Conservation (phyloP, 768 basidiomycete species). For the Tephrocybe sp. region DNA sequence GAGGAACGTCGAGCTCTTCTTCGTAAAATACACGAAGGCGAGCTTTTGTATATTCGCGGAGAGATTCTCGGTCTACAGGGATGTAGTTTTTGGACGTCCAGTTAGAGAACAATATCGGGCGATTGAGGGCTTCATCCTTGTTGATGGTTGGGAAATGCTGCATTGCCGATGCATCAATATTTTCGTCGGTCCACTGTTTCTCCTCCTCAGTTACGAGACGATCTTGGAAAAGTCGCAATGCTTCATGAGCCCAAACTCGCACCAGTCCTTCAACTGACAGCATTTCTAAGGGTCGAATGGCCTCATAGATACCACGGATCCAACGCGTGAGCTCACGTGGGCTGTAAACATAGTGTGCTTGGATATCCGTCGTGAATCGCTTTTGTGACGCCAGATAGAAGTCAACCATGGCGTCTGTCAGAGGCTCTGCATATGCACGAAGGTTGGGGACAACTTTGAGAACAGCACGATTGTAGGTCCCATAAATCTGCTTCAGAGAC, state of each 20-base stretch:
- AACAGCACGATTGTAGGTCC: constrained; percentile 93
- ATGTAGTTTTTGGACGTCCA: constrained; percentile 99
- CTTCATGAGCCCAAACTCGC: constrained; percentile 97
- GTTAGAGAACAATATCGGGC: constrained; percentile 97
- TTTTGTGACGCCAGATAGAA: constrained; percentile 95
- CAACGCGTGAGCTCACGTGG: constrained; percentile 98
- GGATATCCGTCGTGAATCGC: constrained; percentile 93
- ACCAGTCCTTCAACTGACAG: constrained; percentile 93
- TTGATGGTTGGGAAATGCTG: constrained; percentile 94
- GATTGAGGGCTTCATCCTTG: constrained; percentile 75
- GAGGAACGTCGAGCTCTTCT: constrained; percentile 95
- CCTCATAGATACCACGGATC: constrained; percentile 96
- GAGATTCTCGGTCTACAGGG: constrained; percentile 87
- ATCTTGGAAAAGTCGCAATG: constrained; percentile 95
- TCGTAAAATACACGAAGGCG: constrained; percentile 98
- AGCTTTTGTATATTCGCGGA: constrained; percentile 96
- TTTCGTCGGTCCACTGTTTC: constrained; percentile 91
- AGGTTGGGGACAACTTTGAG: constrained; percentile 95
- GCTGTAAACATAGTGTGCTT: constrained; percentile 98
- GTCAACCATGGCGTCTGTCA: constrained; percentile 96
- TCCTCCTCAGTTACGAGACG: constrained; percentile 92
- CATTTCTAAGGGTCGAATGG: constrained; percentile 91
- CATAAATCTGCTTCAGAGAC: constrained; percentile 97
- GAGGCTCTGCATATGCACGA: constrained; percentile 87
- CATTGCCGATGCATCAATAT: constrained; percentile 79